phyloP scores from a whole-genome alignment of 768 basidiomycete species.

The Fomitopsis serialis region DNA sequence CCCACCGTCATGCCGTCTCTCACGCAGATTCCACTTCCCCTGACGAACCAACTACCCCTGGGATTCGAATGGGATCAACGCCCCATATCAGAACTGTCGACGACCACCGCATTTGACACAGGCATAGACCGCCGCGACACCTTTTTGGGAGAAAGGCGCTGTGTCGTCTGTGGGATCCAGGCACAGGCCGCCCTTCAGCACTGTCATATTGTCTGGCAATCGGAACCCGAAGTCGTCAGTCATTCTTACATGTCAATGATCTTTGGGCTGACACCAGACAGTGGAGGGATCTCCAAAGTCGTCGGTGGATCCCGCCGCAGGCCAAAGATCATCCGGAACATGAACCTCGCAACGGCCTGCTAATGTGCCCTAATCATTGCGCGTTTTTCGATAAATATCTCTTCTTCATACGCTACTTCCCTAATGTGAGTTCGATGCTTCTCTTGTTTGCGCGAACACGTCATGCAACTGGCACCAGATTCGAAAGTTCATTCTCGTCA shows the following conservation, averaged over 20 bases:
- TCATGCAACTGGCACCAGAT: slow-evolving; percentile 5
- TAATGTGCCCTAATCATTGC: slow-evolving; percentile 9
- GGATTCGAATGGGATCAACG: background rate
- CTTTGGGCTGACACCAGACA: background rate
- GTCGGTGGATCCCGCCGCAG: background rate
- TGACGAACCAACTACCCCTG: background rate
- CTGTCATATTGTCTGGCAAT: background rate
- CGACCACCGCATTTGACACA: background rate
- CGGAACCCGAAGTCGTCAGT: background rate
- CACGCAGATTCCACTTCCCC: background rate
- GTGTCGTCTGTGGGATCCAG: background rate
- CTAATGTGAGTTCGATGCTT: slow-evolving; percentile 16
- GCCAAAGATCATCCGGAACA: background rate
- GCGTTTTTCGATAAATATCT: slow-evolving; percentile 10
- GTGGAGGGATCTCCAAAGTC: background rate
- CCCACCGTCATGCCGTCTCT: background rate
- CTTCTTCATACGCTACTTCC: slow-evolving; percentile 25
- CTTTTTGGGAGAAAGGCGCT: background rate
- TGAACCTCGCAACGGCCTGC: background rate
- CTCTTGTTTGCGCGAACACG: background rate
- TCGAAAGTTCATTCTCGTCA: slow-evolving; percentile 25
- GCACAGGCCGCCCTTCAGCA: background rate
- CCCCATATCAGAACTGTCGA: background rate
- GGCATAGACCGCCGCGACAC: background rate
- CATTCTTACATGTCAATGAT: background rate